These are phyloP conservation scores for Talaromyces sp. DNA, from an alignment of 2,329 filamentous ascomycete genomes.

Conservation along the genomic window DNA sequence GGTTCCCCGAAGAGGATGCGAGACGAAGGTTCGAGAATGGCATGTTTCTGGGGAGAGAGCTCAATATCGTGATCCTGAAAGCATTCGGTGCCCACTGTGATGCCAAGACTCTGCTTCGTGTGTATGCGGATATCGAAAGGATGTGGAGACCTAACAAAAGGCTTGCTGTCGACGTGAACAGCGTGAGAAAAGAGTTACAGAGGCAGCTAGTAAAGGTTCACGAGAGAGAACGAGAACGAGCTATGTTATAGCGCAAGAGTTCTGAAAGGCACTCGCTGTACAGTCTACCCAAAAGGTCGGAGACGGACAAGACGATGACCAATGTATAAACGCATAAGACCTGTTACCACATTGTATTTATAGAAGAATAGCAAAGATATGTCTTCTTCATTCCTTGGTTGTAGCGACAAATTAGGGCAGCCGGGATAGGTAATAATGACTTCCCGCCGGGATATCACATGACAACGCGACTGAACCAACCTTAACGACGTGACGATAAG, in stretches of 20 bases:
- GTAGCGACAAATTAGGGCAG: background rate
- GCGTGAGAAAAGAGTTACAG: conserved; percentile 37
- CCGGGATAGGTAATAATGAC: background rate
- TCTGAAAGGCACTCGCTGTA: background rate
- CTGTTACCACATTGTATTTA: background rate
- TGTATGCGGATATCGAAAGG: conserved; percentile 39
- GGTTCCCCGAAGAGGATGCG: conserved; percentile 23
- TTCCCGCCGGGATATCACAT: conserved; percentile 5
- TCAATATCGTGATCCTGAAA: conserved; percentile 38
- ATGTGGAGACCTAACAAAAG: conserved; percentile 39
- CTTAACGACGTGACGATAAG: background rate
- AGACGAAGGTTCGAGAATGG: conserved; percentile 37
- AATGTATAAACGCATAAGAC: conserved; percentile 16
- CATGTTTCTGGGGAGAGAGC: conserved; percentile 40
- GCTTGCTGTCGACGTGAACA: conserved; percentile 34
- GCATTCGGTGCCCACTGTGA: conserved; percentile 40
- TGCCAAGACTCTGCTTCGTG: conserved; percentile 35
- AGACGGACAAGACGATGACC: background rate
- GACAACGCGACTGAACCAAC: conserved; percentile 14
- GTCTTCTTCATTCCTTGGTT: background rate
- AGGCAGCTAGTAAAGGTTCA: conserved; percentile 29
- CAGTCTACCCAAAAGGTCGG: background rate
- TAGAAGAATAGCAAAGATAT: background rate
- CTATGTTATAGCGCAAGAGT: background rate
- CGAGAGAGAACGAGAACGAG: conserved; percentile 3